These are phyloP conservation scores for Peterozyma xylosa DNA, from an alignment of 805 yeast species.

Conservation along the genomic window DNA sequence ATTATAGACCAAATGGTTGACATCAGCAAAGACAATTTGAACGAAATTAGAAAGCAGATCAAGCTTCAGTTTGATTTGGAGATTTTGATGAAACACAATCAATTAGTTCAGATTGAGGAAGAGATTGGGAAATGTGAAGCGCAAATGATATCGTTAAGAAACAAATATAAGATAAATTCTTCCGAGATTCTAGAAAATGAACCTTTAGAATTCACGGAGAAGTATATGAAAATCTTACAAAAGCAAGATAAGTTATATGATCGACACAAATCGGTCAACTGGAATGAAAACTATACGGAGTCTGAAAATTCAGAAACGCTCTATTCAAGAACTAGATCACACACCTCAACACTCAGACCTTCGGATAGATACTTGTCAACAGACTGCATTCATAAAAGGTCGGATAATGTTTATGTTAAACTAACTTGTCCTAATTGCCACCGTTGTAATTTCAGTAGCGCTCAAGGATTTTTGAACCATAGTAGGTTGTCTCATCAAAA, in stretches of 20 bases:
- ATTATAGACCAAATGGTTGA: background rate
- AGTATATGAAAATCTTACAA: constrained; percentile 25
- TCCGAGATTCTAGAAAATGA: constrained; percentile 31
- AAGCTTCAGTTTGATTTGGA: constrained; percentile 48
- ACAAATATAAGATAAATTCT: constrained; percentile 33
- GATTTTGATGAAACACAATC: constrained; percentile 52
- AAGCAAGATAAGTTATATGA: constrained; percentile 13
- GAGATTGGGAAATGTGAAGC: constrained; percentile 54
- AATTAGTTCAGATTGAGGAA: constrained; percentile 38
- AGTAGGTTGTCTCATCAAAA: constrained; percentile 67
- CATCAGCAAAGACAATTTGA: background rate
- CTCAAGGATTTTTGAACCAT: constrained; percentile 78
- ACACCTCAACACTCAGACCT: constrained; percentile 45
- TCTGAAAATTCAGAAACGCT: constrained; percentile 13
- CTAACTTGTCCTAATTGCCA: constrained; percentile 64
- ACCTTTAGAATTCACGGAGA: constrained; percentile 35
- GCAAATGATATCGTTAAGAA: constrained; percentile 44
- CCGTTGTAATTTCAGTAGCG: constrained; percentile 64
- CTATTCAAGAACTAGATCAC: constrained; percentile 38
- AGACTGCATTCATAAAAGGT: constrained; percentile 52
- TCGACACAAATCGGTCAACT: constrained; percentile 3
- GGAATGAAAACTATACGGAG: constrained; percentile 7
- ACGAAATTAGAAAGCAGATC: constrained; percentile 23
- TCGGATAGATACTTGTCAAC: constrained; percentile 30
- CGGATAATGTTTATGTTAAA: constrained; percentile 65